Percentiles rank a stretch among this genome's conserved stretches.
phyloP scores from a whole-genome alignment of 495 filamentous ascomycete species.

The Xylaria cubensis region DNA sequence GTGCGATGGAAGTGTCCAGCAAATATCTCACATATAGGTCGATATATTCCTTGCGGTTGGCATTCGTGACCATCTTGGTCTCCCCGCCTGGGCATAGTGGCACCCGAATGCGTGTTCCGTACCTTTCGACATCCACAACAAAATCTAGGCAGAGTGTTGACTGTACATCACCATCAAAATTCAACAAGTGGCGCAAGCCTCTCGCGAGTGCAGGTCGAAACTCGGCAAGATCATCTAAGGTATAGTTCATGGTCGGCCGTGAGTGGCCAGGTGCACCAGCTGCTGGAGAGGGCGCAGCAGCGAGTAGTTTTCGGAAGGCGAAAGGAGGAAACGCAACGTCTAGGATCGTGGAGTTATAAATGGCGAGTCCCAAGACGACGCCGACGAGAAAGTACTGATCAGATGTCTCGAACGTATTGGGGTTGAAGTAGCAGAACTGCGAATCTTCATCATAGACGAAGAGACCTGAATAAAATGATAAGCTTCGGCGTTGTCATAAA shows the following conservation, averaged over 20 bases:
- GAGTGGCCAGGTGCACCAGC: constrained; percentile 60
- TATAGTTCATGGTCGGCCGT: constrained; percentile 71
- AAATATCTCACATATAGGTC: constrained; percentile 84
- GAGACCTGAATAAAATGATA: constrained; percentile 61
- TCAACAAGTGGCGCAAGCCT: constrained; percentile 77
- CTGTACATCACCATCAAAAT: constrained; percentile 86
- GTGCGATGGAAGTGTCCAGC: constrained; percentile 76
- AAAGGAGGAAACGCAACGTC: constrained; percentile 93
- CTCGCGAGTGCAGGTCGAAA: constrained; percentile 79
- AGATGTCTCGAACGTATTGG: constrained; percentile 87
- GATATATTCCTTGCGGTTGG: constrained; percentile 86
- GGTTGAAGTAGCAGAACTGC: constrained; percentile 93
- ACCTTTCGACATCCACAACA: constrained; percentile 76
- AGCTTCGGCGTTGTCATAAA: neutral
- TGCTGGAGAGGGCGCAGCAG: constrained; percentile 65
- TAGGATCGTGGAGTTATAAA: constrained; percentile 96
- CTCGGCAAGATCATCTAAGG: constrained; percentile 84
- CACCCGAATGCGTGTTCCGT: constrained; percentile 69
- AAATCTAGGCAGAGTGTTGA: constrained; percentile 85
- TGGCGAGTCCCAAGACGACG: constrained; percentile 85
- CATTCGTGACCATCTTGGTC: constrained; percentile 78
- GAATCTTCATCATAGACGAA: constrained; percentile 97
- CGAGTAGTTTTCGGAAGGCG: constrained; percentile 85
- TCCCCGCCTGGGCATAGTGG: constrained; percentile 81
- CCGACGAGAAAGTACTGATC: constrained; percentile 95